These are phyloP conservation scores for Eucalyptus decipiens DNA, from an alignment of 345 rosid species.

Conservation along the genomic window DNA sequence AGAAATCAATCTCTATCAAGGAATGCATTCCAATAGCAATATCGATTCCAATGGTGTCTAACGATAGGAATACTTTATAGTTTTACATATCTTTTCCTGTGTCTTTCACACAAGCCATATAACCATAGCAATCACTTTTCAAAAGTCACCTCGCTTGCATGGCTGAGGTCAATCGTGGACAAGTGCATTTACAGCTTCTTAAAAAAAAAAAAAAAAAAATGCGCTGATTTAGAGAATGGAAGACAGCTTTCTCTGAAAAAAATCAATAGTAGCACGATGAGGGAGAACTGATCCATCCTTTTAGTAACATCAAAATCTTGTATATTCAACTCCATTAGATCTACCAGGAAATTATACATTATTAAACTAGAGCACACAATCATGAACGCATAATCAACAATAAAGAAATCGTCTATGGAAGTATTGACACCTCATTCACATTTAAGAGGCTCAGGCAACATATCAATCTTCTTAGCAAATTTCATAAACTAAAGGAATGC, in stretches of 20 bases:
- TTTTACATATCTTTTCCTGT: background rate
- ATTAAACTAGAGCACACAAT: background rate
- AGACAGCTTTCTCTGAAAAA: background rate
- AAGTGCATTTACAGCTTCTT: background rate
- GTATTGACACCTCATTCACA: background rate
- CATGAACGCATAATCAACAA: background rate
- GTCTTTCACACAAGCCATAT: background rate
- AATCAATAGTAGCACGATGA: background rate
- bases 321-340: background rate
- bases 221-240: background rate
- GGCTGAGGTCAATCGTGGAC: background rate
- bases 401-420: background rate
- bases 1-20: background rate
- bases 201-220: background rate
- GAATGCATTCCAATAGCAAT: background rate
- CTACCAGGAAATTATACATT: background rate
- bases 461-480: background rate
- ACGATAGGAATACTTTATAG: background rate
- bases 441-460: background rate
- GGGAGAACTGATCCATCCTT: background rate
- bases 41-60: background rate
- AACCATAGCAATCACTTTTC: background rate
- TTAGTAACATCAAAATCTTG: background rate
- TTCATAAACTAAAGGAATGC: background rate
- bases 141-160: background rate